These are phyloP conservation scores for Oryza nivara DNA, from an alignment of 176 grass and related monocot genomes.

Conservation along the genomic window DNA sequence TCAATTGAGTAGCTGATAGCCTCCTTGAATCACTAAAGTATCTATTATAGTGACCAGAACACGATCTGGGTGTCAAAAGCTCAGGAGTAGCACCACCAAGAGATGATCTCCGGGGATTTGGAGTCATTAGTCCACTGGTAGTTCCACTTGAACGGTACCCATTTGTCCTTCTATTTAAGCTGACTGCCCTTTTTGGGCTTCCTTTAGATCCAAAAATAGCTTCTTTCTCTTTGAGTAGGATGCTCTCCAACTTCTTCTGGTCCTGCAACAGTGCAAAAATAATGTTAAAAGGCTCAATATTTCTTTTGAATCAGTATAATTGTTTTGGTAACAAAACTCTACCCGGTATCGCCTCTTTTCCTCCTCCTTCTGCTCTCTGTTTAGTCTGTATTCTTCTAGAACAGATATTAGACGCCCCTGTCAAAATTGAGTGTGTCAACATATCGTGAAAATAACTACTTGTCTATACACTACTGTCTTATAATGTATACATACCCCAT, in stretches of 20 bases:
- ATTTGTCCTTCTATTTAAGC: conserved; percentile 74
- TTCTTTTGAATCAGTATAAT: background rate
- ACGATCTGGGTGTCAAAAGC: conserved; percentile 83
- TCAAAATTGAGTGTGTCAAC: conserved; percentile 2
- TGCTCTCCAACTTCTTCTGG: conserved; percentile 89
- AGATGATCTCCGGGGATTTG: conserved; percentile 63
- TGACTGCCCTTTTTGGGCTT: conserved; percentile 60
- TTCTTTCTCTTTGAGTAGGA: conserved; percentile 79
- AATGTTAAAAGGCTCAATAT: background rate
- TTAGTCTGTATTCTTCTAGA: conserved; percentile 91
- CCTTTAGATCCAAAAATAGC: conserved; percentile 74
- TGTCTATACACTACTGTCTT: background rate
- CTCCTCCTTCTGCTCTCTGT: conserved; percentile 73
- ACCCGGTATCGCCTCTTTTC: conserved; percentile 77
- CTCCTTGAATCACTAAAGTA: conserved; percentile 70
- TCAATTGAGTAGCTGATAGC: conserved; percentile 65
- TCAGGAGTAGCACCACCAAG: conserved; percentile 80
- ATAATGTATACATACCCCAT: conserved; percentile 68
- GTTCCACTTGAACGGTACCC: conserved; percentile 56
- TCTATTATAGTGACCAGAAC: conserved; percentile 70
- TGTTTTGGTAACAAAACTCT: conserved; percentile 37
- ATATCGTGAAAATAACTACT: conserved; percentile 6
- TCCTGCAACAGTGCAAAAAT: conserved; percentile 54
- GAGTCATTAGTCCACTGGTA: conserved; percentile 80
- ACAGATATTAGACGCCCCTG: conserved; percentile 88